Base-by-base conservation (phyloP, 306 rosid genomes). In the Biancaea sappan region DNA sequence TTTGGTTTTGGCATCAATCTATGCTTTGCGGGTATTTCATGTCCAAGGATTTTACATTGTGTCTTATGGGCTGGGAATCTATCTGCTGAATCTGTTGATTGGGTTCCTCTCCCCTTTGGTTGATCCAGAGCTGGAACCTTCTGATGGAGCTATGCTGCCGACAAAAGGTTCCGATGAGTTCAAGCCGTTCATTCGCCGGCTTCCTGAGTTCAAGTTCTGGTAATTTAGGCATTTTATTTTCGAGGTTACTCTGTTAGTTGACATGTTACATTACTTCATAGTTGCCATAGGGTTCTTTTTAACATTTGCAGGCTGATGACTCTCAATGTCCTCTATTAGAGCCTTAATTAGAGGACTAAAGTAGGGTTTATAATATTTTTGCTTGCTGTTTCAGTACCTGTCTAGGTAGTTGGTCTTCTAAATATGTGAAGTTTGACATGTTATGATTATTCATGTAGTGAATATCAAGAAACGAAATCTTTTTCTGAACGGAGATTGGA, bases 191-290 rank as follows among this genome's bases (percentile, higher is more conserved):
- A 86, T 92, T 68, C 97, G 97, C 71, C 80, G 96, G 2, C 97
- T 92, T 65, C 97, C 97, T 8, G 97, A 92, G 77, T 89, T 92
- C 41, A 92, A 92, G 88, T 92, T 92, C 87, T 92, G 97, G 97
- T 92, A 89, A 86, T 68, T 62, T 77, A n/a, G 10, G 25, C 32
- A 6, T 48, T 68, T 15, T 34, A 13, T 38, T 66, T 53, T 67
- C 18, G 15, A 52, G 10, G 8, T 68, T 19, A 2, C 2, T 16
- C 61, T 35, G 10, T 54, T 13, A 29, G 26, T n/a, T 66, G 26
- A 44, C 34, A 1, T 4, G 37, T 40, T 47, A 40, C 29, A 25
- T 50, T 37, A n/a, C 29, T 22, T 26, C 69, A 29, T 68, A 51
- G 12, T 47, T 35, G 6, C 25, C 26, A 4, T 41, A 31, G 25